Percentiles rank a stretch among this genome's conserved stretches.
These are phyloP conservation scores for Abrus precatorius DNA, from an alignment of 306 rosid genomes.

Conservation along the genomic window DNA sequence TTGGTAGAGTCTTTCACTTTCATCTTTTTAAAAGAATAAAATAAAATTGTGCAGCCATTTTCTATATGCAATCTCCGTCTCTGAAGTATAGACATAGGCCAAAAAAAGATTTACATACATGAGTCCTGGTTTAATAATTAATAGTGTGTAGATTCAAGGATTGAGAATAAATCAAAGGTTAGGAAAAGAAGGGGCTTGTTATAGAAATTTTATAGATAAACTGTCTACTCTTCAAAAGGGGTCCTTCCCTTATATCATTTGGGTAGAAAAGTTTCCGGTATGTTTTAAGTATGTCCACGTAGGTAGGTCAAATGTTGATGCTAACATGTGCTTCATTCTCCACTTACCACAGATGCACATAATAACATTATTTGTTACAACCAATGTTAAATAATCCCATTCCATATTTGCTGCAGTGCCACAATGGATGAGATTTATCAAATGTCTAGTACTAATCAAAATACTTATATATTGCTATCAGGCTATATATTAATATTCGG, in stretches of 20 bases:
- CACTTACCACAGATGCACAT: background rate
- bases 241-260: conserved; percentile 4
- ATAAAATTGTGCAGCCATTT: conserved; percentile 27
- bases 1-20: conserved; percentile 63
- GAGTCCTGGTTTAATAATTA: conserved; percentile 18
- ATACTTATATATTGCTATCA: background rate
- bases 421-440: conserved; percentile 17
- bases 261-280: background rate
- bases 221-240: background rate
- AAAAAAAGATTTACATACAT: background rate
- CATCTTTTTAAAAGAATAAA: conserved; percentile 6
- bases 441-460: background rate
- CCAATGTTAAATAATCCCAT: background rate
- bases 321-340: conserved; percentile 5
- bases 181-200: conserved; percentile 2
- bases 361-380: conserved; percentile 2
- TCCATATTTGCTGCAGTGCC: conserved; percentile 15
- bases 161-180: background rate
- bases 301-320: background rate
- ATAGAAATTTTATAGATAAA: background rate
- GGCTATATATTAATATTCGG: background rate
- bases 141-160: conserved; percentile 3
- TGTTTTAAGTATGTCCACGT: background rate
- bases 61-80: conserved; percentile 4
- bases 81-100: conserved; percentile 1